Base-by-base conservation (phyloP, 371 early-diverging fungal genomes). In the Chytridium lagenaria region DNA sequence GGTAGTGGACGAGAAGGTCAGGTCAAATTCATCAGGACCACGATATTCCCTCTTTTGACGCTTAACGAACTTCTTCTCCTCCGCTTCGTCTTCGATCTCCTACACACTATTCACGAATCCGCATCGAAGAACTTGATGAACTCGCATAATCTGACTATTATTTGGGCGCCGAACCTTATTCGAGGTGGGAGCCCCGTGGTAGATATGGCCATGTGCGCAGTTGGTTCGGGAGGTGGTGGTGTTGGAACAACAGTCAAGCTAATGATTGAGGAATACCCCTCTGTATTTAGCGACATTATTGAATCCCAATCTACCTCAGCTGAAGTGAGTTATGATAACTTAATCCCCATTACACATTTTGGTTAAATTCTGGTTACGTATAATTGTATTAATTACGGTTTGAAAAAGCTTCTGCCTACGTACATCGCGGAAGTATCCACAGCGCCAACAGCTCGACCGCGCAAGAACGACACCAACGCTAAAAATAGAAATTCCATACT, bases 121-220 rank as follows among this genome's bases (percentile, higher is more conserved):
- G 77, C 83, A 0, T 81, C 15, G 19, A 76, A 74, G 10, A 97
- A 93, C 74, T 83, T 86, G 49, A 97, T 97, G 98, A 91, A 89
- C 28, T 76, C 90, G 1, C 83, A 88, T 67, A 97, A 95, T 76
- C 80, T 97, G 72, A 91, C 95, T 0, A 86, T 95, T 33, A 95
- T 97, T 2, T 92, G 92, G 85, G 83, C 94, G 5, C 96, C 96
- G 3, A 96, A 94, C 68, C 81, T 97, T 72, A 88, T 94, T 19
- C 82, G 90, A 38, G 88, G 91, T 15, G 88, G 83, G 15, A 85
- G 90, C 74, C 87, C 89, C 15, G 73, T 86, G 63, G 80, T 80
- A 59, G 91, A 89, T 72, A 80, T 89, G 26, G 74, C 68, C 33
- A 80, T 82, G 76, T 76, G 78, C 57, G 75, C 79, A 2, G 70